Evolutionary conservation across 371 early-diverging fungal species (phyloP).

Genomic region (Lichtheimia hyalospora): DNA sequence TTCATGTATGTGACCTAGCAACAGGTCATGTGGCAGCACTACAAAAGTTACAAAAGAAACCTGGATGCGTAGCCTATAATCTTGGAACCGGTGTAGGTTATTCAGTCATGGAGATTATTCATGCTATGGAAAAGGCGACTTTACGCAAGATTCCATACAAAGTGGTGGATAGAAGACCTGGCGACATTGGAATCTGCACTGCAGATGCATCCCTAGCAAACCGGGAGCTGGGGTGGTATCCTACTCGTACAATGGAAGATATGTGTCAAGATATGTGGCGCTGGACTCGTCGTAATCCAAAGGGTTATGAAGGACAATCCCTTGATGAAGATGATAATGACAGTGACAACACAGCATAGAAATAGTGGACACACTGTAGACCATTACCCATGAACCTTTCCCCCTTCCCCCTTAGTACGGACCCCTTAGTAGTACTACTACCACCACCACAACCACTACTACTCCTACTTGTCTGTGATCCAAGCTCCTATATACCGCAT

Average conservation of each 20-base stretch:
- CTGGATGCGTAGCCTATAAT: slow-evolving; percentile 75
- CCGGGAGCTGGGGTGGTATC: slow-evolving; percentile 75
- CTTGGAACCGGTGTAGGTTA: slow-evolving; percentile 86
- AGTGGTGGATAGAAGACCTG: slow-evolving; percentile 69
- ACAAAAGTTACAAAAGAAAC: slow-evolving; percentile 55
- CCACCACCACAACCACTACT: neutral
- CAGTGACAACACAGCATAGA: neutral
- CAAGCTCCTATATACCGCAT: neutral
- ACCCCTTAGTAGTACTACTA: neutral
- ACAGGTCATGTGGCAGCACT: slow-evolving; percentile 83
- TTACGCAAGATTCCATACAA: slow-evolving; percentile 66
- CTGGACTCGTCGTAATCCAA: slow-evolving; percentile 76
- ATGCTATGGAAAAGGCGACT: slow-evolving; percentile 72
- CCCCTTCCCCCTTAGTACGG: neutral
- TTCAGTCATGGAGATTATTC: slow-evolving; percentile 84
- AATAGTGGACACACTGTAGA: too few relatives aligned
- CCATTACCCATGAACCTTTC: neutral
- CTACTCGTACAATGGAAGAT: slow-evolving; percentile 66
- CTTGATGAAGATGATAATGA: slow-evolving; percentile 7
- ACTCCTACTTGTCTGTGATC: neutral
- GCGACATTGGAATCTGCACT: slow-evolving; percentile 82
- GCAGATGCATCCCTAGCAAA: slow-evolving; percentile 77
- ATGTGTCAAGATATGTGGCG: slow-evolving; percentile 92
- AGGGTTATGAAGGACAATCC: slow-evolving; percentile 54
- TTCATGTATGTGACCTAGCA: slow-evolving; percentile 89